Evolutionary conservation across 2,329 filamentous ascomycete genomes (phyloP), one percentile per base, ranked within the genome.

Genomic region (Alternaria viburni): DNA sequence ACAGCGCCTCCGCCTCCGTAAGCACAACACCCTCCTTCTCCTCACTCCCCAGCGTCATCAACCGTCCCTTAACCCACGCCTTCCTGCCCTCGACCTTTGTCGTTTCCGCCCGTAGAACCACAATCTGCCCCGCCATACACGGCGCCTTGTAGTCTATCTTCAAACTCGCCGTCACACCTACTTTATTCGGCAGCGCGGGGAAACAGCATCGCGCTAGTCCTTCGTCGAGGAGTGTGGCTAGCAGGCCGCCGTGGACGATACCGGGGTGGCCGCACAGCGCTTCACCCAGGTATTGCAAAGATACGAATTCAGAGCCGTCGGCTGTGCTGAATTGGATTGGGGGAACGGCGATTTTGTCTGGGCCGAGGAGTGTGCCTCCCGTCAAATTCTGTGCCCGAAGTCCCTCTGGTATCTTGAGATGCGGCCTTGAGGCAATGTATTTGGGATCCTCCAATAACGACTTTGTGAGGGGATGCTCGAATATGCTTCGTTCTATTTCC

Each of bases 221-320:
- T 80, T 98, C 95, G 76, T 98, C 95, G 57, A 98, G 83, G 77
- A 98, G 86, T 12, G 95, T 97, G n/a, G 95, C 95, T 60, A 98
- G 83, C 68, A 97, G 83, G 0, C 95, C 95, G 54, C 95, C 95
- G 78, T 98, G 96, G 7, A 97, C 87, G 66, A 98, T 93, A 3
- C 92, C 93, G 6, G 93, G 92, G 79, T 98, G 94, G 2, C 95
- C 95, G 77, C 93, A 97, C 44, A 98, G 83, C 72, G 92, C 89
- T 3, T 86, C 81, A 2, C 95, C 95, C 0, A 97, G 85, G 76
- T 94, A 94, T 57, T 90, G 86, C 45, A 98, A 86, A 13, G 89
- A 88, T 6, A 94, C 88, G 45, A 82, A 77, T 1, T 55, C 30
- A 1, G 59, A 64, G 21, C 87, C 85, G 69, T 96, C 91, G 57